Percentiles rank a stretch among this genome's conserved stretches.
phyloP scores from a whole-genome alignment of 257 asterid species.

The Lithospermum erythrorhizon region DNA sequence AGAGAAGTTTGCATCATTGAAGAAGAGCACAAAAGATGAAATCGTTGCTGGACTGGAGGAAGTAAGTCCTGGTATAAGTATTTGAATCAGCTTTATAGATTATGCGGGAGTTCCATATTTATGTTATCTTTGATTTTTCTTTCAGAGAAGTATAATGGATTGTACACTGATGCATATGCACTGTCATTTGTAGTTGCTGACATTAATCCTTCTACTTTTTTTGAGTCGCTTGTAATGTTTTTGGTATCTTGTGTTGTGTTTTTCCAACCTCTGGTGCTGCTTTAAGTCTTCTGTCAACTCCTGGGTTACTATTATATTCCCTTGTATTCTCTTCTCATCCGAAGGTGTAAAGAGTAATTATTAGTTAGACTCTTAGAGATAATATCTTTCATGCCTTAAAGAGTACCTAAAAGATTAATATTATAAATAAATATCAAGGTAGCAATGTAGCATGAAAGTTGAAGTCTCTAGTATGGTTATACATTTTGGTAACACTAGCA shows the following conservation, averaged over 20 bases:
- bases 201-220: too few relatives aligned
- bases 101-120: too few relatives aligned
- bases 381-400: neutral
- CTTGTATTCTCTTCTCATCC: neutral
- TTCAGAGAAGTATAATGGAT: too few relatives aligned
- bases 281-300: neutral
- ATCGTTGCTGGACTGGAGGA: conserved; percentile 87
- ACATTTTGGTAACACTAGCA: neutral
- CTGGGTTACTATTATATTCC: neutral
- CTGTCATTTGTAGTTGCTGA: too few relatives aligned
- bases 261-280: neutral
- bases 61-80: conserved; percentile 28
- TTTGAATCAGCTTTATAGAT: neutral
- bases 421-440: too few relatives aligned
- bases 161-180: too few relatives aligned
- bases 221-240: neutral
- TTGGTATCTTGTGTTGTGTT: neutral
- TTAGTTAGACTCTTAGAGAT: neutral
- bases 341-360: neutral
- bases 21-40: conserved; percentile 80
- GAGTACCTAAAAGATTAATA: too few relatives aligned
- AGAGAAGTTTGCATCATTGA: conserved; percentile 70
- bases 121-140: too few relatives aligned
- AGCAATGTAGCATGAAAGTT: neutral
- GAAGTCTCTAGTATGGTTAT: neutral